Percentiles rank a stretch among this genome's conserved stretches.
phyloP scores from a whole-genome alignment of 1,139 yeast species.

The Casaregolazyma suthepensis region DNA sequence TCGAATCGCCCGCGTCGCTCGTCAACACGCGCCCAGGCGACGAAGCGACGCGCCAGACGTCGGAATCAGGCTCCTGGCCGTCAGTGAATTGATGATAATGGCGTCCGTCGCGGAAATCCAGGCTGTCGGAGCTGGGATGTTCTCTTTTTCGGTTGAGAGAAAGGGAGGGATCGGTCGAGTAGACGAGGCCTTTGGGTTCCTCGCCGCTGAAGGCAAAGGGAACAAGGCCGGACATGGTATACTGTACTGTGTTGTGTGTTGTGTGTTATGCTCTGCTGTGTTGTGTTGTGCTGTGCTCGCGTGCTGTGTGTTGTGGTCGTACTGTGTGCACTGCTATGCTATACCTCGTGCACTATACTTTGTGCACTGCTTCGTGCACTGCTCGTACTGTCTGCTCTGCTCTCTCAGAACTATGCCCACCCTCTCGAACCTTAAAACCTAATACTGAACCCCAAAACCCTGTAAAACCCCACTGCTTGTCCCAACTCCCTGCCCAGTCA shows the following conservation, averaged over 20 bases:
- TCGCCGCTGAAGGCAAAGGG: conserved; percentile 29
- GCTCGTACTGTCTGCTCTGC: too few relatives aligned
- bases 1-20: conserved; percentile 1
- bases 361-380: too few relatives aligned
- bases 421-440: too few relatives aligned
- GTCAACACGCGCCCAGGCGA: conserved; percentile 21
- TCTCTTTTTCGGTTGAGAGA: conserved; percentile 26
- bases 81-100: conserved; percentile 25
- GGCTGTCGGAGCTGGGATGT: conserved; percentile 28
- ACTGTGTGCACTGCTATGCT: too few relatives aligned
- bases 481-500: background rate
- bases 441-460: background rate
- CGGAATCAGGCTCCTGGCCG: conserved; percentile 22
- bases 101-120: conserved; percentile 17
- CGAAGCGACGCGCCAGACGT: conserved; percentile 18
- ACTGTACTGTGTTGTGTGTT: too few relatives aligned
- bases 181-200: conserved; percentile 23
- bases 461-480: too few relatives aligned
- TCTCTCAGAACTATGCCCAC: too few relatives aligned
- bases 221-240: conserved; percentile 19
- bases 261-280: too few relatives aligned
- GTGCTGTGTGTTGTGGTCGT: too few relatives aligned
- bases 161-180: conserved; percentile 27
- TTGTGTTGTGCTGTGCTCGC: too few relatives aligned
- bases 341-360: too few relatives aligned